Evolutionary conservation across 2,329 filamentous ascomycete genomes (phyloP), one percentile per base, ranked within the genome.

Genomic region (Calonectria henricotiae): DNA sequence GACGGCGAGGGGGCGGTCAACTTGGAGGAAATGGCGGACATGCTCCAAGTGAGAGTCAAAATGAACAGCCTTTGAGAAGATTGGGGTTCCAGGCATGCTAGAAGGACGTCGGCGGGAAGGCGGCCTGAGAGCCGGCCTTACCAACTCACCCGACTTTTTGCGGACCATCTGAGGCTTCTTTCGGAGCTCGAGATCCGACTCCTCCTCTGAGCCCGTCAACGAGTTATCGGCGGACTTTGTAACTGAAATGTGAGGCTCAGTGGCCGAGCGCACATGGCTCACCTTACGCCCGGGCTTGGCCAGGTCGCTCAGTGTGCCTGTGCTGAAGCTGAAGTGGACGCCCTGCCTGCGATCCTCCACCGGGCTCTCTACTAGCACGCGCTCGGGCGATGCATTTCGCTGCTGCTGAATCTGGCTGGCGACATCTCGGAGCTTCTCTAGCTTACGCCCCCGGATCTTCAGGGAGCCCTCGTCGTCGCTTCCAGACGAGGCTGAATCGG

Each of bases 101-200:
- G 94, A 97, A 0, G 96, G 96, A 68, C 96, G 90, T 74, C 94
- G 89, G 74, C 90, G 89, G n/a, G 93, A 93, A 13, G 94, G 87
- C 44, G 92, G 91, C 62, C 96, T 91, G 62, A 99, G 89, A 23
- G 96, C 96, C 13, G 96, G 96, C 77, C 96, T 92, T 68, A 99
- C 96, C 41, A 99, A 88, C 84, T 99, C 96, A 39, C 96, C 96
- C 44, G 96, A 98, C 88, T 99, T 99, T 86, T 99, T 99, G 78
- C 96, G 92, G 12, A 99, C 91, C 91, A 98, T 97, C 65, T 91
- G 91, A n/a, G 95, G 95, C 84, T 96, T 97, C 77, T 85, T 87
- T 73, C 80, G 82, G 71, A 88, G 77, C 67, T 92, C 84, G 81
- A 90, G 84, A 78, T 88, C 92, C 74, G 83, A 89, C 79, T 92